phyloP scores from a whole-genome alignment of 2,329 filamentous ascomycete genomes.

The Aspergillus proliferans region DNA sequence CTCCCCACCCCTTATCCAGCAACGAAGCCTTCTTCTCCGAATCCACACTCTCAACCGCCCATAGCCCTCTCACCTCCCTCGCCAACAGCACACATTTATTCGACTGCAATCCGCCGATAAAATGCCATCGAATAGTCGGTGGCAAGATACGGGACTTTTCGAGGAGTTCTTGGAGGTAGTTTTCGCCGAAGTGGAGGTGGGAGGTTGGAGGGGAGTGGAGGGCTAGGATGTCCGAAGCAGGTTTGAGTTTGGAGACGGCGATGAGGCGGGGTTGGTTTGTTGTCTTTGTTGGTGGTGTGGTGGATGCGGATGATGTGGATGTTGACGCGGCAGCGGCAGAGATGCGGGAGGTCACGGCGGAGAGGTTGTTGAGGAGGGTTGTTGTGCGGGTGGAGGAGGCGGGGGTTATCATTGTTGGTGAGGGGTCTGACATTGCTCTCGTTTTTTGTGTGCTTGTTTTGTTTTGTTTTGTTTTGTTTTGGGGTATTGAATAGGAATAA shows the following conservation, averaged over 20 bases:
- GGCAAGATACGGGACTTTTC: conserved; percentile 82
- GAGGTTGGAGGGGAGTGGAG: conserved; percentile 58
- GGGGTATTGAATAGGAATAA: background rate
- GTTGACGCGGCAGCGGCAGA: conserved; percentile 35
- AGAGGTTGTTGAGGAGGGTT: conserved; percentile 57
- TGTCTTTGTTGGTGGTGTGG: conserved; percentile 5
- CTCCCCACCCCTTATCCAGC: conserved; percentile 68
- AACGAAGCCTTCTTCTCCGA: conserved; percentile 77
- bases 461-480: background rate
- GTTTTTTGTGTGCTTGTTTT: background rate
- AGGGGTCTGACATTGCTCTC: conserved; percentile 5
- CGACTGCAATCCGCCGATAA: conserved; percentile 89
- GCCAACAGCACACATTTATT: conserved; percentile 88
- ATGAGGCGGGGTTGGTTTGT: conserved; percentile 57
- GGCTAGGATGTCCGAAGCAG: conserved; percentile 80
- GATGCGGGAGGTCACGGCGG: conserved; percentile 55
- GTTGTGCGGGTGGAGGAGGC: conserved; percentile 53
- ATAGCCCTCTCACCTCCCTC: conserved; percentile 76
- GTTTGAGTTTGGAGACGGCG: conserved; percentile 94
- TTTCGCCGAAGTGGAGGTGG: conserved; percentile 87
- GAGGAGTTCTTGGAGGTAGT: conserved; percentile 84
- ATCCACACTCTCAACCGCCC: conserved; percentile 87
- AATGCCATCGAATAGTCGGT: conserved; percentile 75
- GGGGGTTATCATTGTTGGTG: conserved; percentile 45
- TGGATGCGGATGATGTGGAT: conserved; percentile 5